A percentile compares a stretch with the other conserved stretches of the same genome.
phyloP scores from a whole-genome alignment of 768 basidiomycete genomes.

The Rhizopogon salebrosus region DNA sequence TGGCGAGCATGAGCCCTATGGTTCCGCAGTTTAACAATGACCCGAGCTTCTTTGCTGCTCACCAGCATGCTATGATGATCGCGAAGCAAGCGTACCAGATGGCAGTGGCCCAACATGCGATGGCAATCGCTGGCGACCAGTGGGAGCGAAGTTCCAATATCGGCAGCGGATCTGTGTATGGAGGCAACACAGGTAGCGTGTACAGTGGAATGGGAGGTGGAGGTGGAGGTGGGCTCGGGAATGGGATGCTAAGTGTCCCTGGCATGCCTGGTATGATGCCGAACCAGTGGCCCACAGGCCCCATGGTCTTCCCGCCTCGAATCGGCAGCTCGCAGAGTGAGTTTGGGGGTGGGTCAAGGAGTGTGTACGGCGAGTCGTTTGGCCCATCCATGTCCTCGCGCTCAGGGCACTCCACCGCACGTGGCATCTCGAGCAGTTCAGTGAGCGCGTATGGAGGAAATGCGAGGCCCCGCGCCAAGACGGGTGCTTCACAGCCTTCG shows the following conservation, averaged over 20 bases:
- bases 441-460: slow-evolving; percentile 16
- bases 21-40: slow-evolving; percentile 40
- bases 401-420: background rate
- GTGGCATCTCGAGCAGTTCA: slow-evolving; percentile 9
- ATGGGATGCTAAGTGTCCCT: slow-evolving; percentile 39
- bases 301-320: slow-evolving; percentile 47
- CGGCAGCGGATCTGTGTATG: slow-evolving; percentile 31
- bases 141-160: slow-evolving; percentile 78
- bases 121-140: slow-evolving; percentile 84
- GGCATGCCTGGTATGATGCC: slow-evolving; percentile 32
- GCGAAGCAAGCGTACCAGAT: slow-evolving; percentile 90
- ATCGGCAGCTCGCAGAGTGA: slow-evolving; percentile 53
- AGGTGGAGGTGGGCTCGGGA: slow-evolving; percentile 26
- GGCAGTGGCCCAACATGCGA: slow-evolving; percentile 87
- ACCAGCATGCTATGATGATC: slow-evolving; percentile 82
- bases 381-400: slow-evolving; percentile 30
- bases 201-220: slow-evolving; percentile 37
- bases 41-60: slow-evolving; percentile 60
- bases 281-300: slow-evolving; percentile 37
- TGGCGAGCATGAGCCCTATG: slow-evolving; percentile 24
- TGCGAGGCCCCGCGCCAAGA: slow-evolving; percentile 29
- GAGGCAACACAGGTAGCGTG: slow-evolving; percentile 39
- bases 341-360: slow-evolving; percentile 58
- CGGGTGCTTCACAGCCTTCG: slow-evolving; percentile 21
- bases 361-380: slow-evolving; percentile 67